phyloP scores from a whole-genome alignment of 1,284 basidiomycete species.

The Irpex sp. region DNA sequence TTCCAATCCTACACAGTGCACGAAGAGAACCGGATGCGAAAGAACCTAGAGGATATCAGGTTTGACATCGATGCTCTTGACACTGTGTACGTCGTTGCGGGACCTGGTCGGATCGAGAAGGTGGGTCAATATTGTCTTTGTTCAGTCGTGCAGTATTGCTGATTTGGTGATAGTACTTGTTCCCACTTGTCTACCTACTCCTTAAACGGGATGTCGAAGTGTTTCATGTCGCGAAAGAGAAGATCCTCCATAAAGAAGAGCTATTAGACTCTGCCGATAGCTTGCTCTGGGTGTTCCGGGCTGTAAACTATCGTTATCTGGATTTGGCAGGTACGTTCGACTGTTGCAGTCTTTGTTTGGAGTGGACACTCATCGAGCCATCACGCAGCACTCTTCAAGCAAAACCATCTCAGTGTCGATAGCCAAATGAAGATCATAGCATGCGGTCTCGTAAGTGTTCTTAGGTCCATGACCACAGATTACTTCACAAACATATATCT shows the following conservation, averaged over 20 bases:
- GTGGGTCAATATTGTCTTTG: conserved; percentile 4
- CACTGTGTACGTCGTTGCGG: conserved; percentile 20
- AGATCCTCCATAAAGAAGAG: conserved; percentile 21
- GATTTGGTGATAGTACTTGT: conserved; percentile 16
- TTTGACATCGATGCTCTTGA: conserved; percentile 23
- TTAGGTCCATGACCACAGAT: background rate
- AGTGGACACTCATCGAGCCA: background rate
- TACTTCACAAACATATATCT: background rate
- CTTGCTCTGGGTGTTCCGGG: conserved; percentile 19
- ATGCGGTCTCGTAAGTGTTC: conserved; percentile 18
- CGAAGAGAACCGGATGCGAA: conserved; percentile 18
- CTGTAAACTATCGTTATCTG: conserved; percentile 16
- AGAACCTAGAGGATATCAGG: conserved; percentile 15
- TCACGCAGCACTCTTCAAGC: conserved; percentile 18
- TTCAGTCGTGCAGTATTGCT: background rate
- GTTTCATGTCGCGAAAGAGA: conserved; percentile 16
- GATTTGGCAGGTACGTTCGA: conserved; percentile 18
- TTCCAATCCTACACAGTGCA: conserved; percentile 16
- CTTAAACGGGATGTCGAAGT: conserved; percentile 23
- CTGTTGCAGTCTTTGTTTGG: background rate
- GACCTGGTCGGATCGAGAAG: conserved; percentile 23
- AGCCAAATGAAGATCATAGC: conserved; percentile 19
- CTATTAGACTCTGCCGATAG: conserved; percentile 21
- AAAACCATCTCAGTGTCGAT: conserved; percentile 17
- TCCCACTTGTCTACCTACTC: conserved; percentile 22